Evolutionary conservation across 1,284 basidiomycete genomes (phyloP), one percentile per base, ranked within the genome.

Genomic region (Sphagnurus paluster): DNA sequence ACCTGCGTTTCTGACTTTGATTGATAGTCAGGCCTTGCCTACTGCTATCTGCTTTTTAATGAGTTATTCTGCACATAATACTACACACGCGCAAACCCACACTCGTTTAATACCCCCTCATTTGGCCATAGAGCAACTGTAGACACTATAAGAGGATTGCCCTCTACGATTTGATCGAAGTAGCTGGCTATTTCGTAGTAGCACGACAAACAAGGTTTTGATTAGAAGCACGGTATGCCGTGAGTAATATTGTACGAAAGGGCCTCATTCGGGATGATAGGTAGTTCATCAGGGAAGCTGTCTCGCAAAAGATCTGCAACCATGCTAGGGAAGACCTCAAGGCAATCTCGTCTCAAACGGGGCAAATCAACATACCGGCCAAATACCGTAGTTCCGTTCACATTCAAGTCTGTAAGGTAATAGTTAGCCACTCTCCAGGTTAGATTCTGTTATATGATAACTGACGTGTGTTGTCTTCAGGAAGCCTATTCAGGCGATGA

Each of bases 391-490:
- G 65, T 65, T 32, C 66, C 66, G 36, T 68, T 66, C 3, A 55
- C 49, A 37, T 69, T 69, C 39, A 68, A 41, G 42, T 69, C 67
- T 63, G 44, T 13, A 14, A 37, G 30, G 10, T 39, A 35, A 38
- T 46, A 4, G 44, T 33, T 29, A 42, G 30, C n/a, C n/a, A n/a
- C n/a, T n/a, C n/a, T n/a, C n/a, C n/a, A n/a, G n/a, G n/a, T n/a
- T n/a, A n/a, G n/a, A n/a, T n/a, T n/a, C n/a, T n/a, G n/a, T n/a
- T n/a, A n/a, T n/a, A n/a, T n/a, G n/a, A n/a, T 26, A 11, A 55
- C 60, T 44, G 51, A 70, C 68, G 72, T 17, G 70, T 73, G 42
- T 68, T 64, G 49, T 73, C 71, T 33, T 64, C 63, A 8, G 65
- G 66, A 7, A 61, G 51, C 44, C 70, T 63, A 49, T 74, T 74